Base-by-base conservation (phyloP, 495 filamentous ascomycete genomes). In the Neurospora sp. region DNA sequence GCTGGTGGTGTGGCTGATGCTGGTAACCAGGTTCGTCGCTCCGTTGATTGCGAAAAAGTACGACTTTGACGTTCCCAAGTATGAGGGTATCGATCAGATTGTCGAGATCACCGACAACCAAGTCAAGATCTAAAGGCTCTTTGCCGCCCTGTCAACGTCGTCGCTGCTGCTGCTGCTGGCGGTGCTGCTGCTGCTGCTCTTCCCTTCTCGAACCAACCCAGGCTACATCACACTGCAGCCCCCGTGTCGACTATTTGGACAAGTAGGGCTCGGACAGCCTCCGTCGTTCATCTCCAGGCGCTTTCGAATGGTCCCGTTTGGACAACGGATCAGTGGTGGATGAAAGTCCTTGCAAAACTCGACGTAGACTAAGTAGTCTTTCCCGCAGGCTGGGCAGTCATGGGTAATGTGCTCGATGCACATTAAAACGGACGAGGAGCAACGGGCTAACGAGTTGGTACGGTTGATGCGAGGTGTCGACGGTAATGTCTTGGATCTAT, bases 41-140 rank as follows among this genome's bases (percentile, higher is more conserved):
- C 88, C 88, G 47, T 82, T 84, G n/a, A 89, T 98, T 75, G 88
- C 92, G 37, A 87, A 92, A 75, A 99, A 95, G 82, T 99, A 97
- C 85, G 91, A 89, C 71, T 81, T 99, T 69, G 90, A 93, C 77
- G 75, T 95, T 59, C 95, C 96, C 45, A 81, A 87, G 75, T 99
- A 98, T 83, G 87, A 90, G 72, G 96, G 96, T 0, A 81, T 96
- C 73, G 95, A 98, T 81, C 96, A 99, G 82, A 83, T 98, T 74
- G 86, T 94, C 71, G 95, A 99, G 81, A 85, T 95, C 8, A 85
- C 82, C 20, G 84, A 85, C 40, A 84, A 87, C 77, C 87, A 87
- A 68, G 83, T 88, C 68, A 90, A 86, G 78, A 82, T 92, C 61
- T 92, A 77, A 81, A 70, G 20, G 39, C 27, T 73, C 16, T 37